Conservation (phyloP, 2,329 filamentous ascomycete genomes). For the Aureobasidium sp. region DNA sequence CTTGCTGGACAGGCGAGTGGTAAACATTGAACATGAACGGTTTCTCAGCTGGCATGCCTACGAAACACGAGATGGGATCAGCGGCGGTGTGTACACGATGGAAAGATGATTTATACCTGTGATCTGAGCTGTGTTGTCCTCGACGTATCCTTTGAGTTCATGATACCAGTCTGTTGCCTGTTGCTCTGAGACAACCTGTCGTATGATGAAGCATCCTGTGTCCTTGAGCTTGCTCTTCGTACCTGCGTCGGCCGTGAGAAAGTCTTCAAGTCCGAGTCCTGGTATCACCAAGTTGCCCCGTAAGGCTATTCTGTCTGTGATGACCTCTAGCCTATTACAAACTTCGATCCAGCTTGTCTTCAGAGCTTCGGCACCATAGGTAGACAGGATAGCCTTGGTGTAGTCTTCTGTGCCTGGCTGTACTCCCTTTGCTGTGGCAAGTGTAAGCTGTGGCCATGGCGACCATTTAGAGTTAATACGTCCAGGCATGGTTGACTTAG, state of each 20-base stretch:
- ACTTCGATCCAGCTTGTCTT: not conserved
- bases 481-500: not conserved
- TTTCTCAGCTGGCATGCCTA: not conserved
- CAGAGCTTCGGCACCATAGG: not conserved
- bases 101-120: not conserved
- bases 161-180: not conserved
- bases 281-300: not conserved
- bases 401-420: not conserved
- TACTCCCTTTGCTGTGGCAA: not conserved
- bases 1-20: not conserved
- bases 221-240: not conserved
- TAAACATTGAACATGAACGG: slow-evolving; percentile 4
- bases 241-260: not conserved
- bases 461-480: not conserved
- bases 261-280: not conserved
- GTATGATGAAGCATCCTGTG: not conserved
- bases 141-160: slow-evolving; percentile 1
- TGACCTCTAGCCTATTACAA: not conserved
- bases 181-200: not conserved
- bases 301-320: slow-evolving; percentile 20
- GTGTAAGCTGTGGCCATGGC: not conserved
- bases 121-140: not conserved
- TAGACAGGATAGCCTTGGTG: not conserved
- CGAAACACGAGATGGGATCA: not conserved
- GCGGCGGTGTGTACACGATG: not conserved